phyloP scores from a whole-genome alignment of 1,284 basidiomycete genomes.

The Termitomyces sp. region DNA sequence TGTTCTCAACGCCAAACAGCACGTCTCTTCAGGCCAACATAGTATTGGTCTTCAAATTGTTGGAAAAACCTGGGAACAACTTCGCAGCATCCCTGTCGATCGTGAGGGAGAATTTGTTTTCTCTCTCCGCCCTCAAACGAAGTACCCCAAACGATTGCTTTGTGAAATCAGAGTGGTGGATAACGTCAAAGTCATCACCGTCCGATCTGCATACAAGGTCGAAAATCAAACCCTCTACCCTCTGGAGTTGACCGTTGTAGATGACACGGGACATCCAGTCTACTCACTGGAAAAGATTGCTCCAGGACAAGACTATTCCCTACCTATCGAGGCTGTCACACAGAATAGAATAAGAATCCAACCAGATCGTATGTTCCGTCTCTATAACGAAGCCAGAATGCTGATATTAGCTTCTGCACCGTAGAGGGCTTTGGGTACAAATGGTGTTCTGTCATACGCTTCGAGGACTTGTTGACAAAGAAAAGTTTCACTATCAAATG shows the following conservation, averaged over 20 bases:
- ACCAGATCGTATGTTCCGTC: constrained; percentile 74
- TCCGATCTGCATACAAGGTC: constrained; percentile 91
- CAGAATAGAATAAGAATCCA: constrained; percentile 83
- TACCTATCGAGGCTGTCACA: constrained; percentile 90
- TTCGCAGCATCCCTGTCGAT: constrained; percentile 89
- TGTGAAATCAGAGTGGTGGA: constrained; percentile 91
- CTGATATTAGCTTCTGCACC: constrained; percentile 2
- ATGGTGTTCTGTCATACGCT: constrained; percentile 88
- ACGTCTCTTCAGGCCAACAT: constrained; percentile 80
- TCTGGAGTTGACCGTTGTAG: constrained; percentile 88
- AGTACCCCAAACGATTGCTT: constrained; percentile 78
- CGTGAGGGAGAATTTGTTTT: constrained; percentile 92
- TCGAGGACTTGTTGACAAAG: constrained; percentile 85
- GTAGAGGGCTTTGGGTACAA: constrained; percentile 92
- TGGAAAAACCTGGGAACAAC: constrained; percentile 87
- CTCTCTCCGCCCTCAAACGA: constrained; percentile 75
- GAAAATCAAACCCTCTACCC: constrained; percentile 93
- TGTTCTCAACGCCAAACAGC: constrained; percentile 40
- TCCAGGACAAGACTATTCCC: constrained; percentile 81
- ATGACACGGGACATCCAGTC: constrained; percentile 78
- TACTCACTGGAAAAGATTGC: constrained; percentile 83
- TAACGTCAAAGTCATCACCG: constrained; percentile 93
- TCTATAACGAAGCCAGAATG: background rate
- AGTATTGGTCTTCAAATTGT: constrained; percentile 81
- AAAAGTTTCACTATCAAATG: constrained; percentile 84